Evolutionary conservation across 108 stramenopile species (phyloP), one percentile per base, ranked within the genome.

Genomic region (Cyclotella atomus): DNA sequence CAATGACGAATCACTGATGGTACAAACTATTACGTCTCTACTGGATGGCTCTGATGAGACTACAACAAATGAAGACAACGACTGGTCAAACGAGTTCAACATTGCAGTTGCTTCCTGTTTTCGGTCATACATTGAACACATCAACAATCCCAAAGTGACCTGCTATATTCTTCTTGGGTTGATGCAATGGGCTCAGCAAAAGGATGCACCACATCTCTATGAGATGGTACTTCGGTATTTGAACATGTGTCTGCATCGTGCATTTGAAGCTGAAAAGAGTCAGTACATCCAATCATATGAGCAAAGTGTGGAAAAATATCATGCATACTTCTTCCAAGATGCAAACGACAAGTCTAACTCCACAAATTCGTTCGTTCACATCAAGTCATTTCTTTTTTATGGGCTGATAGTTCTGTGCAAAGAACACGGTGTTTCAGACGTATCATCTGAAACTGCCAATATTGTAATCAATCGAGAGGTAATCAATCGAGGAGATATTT

Each of bases 341-440:
- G 20, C 8, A 29, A 20, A 33, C n/a, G 32, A 43, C 8, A 52
- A 36, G 10, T 63, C 63, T 20, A 20, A 16, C 25, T 32, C 0
- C 2, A 45, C 46, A 0, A 35, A 66, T 14, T 35, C 68, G 36
- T 28, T 45, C 38, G 27, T 49, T 27, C 57, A 71, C 21, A 68
- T 79, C 5, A 62, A 70, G 41, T 79, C 78, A 35, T 79, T 79
- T 33, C 7, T 73, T 16, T 73, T 79, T 38, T 72, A 79, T 33
- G 78, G 78, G 14, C 30, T 79, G 46, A 20, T 79, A 2, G 52
- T 72, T 33, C 59, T 68, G 34, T 41, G 65, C 38, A 66, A 78
- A 35, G 56, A 45, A 8, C 53, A 27, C 38, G 25, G 29, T 30
- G 36, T 41, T 55, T 9, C 38, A 9, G 38, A 9, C 12, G 38